Base-by-base conservation (phyloP, 768 basidiomycete species). In the Peribolospora kevripleyi region DNA sequence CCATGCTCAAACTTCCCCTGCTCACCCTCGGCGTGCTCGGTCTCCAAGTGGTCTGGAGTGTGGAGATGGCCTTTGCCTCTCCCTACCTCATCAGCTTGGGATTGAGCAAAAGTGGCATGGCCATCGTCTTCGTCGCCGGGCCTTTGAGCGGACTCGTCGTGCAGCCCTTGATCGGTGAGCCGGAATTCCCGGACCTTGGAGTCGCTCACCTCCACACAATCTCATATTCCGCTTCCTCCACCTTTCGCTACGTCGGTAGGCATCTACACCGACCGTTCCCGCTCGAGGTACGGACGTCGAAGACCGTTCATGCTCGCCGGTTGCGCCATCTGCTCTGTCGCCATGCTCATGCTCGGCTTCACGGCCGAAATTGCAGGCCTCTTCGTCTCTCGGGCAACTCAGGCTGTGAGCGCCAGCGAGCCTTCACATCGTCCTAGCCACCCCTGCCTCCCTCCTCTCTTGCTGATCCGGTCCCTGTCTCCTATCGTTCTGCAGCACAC, bases 81-180 rank as follows among this genome's bases (percentile, higher is more conserved):
- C 90, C 88, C 0, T 95, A 91, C 67, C 74, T 95, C 2, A 72
- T 88, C 53, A 84, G 85, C 0, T 76, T 93, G 0, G 90, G 90
- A 10, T 70, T 93, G 9, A 77, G 81, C 2, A 91, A 86, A 67
- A 80, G 82, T 3, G 72, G 74, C 57, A 85, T 93, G 78, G 81
- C 87, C 0, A 72, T 85, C 25, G 90, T 93, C 8, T 88, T 97
- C 65, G 73, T 91, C 48, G 90, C 90, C 2, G 90, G 88, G 0
- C n/a, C 14, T 48, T 9, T 36, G 6, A 3, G 14, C 39, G 90
- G 88, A 2, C 74, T 97, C 25, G 71, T 95, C 49, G 82, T 91
- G 60, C 90, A 95, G 64, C 91, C 88, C 1, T 65, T 90, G 47
- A 84, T 91, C 61, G 84, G 85, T 76, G 13, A 58, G 46, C 25